Percentiles rank a stretch among this genome's conserved stretches.
These are phyloP conservation scores for Talaromyces borbonicus DNA, from an alignment of 495 filamentous ascomycete species.

Conservation along the genomic window DNA sequence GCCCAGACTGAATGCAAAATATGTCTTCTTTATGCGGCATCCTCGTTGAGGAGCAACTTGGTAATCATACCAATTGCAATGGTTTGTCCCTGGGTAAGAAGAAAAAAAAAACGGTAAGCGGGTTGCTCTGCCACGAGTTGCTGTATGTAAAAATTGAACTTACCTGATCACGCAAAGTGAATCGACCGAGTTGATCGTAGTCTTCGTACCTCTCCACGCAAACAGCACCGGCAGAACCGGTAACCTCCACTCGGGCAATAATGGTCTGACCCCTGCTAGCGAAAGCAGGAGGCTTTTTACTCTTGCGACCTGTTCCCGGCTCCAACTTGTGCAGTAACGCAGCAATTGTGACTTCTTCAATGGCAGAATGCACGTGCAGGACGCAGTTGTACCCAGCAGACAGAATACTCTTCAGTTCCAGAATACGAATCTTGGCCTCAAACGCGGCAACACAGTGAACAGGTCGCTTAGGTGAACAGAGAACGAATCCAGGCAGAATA, in stretches of 20 bases:
- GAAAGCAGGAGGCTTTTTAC: constrained; percentile 84
- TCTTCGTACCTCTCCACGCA: constrained; percentile 92
- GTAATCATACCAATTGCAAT: constrained; percentile 96
- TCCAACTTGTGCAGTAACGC: constrained; percentile 87
- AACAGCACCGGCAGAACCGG: constrained; percentile 70
- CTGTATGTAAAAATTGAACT: too few relatives aligned
- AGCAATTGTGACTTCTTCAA: constrained; percentile 88
- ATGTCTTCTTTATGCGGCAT: constrained; percentile 1
- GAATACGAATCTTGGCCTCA: constrained; percentile 89
- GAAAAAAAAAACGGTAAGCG: too few relatives aligned
- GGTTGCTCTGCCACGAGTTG: too few relatives aligned
- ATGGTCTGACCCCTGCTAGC: constrained; percentile 87
- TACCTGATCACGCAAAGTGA: constrained; percentile 92
- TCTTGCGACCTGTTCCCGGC: constrained; percentile 90
- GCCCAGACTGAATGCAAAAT: background rate
- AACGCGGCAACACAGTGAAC: constrained; percentile 86
- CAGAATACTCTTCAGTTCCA: constrained; percentile 94
- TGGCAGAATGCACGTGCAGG: constrained; percentile 81
- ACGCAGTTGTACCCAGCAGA: constrained; percentile 85
- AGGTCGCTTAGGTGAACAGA: constrained; percentile 83
- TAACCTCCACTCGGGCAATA: constrained; percentile 84
- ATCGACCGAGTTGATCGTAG: constrained; percentile 86
- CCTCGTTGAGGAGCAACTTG: constrained; percentile 53
- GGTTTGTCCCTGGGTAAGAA: constrained; percentile 88
- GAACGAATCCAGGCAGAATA: constrained; percentile 90